These are phyloP conservation scores for Penicillium riverlandense DNA, from an alignment of 495 filamentous ascomycete genomes.

Conservation along the genomic window DNA sequence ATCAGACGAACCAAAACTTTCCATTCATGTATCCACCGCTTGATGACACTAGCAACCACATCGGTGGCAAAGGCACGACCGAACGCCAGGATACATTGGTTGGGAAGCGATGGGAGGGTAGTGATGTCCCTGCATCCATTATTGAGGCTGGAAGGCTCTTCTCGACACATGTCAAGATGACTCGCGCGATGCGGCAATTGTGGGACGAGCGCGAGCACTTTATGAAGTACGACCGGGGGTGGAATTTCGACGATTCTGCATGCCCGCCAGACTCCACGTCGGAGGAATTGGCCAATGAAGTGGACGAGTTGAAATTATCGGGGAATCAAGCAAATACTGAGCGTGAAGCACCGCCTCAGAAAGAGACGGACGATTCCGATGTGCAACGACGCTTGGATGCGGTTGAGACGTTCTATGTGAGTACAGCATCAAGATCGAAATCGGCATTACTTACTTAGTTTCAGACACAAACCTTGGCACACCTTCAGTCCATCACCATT, in stretches of 20 bases:
- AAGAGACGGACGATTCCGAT: conserved; percentile 50
- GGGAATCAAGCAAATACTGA: conserved; percentile 20
- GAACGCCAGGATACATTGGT: conserved; percentile 69
- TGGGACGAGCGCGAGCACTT: conserved; percentile 92
- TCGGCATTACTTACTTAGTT: conserved; percentile 10
- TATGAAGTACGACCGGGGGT: conserved; percentile 85
- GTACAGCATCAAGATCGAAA: conserved; percentile 18
- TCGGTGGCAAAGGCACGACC: conserved; percentile 78
- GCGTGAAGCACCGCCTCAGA: conserved; percentile 28
- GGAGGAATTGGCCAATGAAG: conserved; percentile 18
- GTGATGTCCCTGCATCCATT: conserved; percentile 86
- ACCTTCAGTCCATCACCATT: conserved; percentile 90
- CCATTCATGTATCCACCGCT: conserved; percentile 94
- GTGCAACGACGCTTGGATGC: conserved; percentile 60
- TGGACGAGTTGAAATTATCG: conserved; percentile 22
- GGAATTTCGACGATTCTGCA: conserved; percentile 54
- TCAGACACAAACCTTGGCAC: conserved; percentile 66
- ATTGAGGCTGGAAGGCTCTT: conserved; percentile 94
- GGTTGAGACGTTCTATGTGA: conserved; percentile 80
- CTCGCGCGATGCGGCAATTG: conserved; percentile 80
- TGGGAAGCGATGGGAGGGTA: conserved; percentile 79
- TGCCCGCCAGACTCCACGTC: conserved; percentile 29
- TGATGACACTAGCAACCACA: conserved; percentile 71
- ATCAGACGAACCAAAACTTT: conserved; percentile 98
- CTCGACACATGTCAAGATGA: conserved; percentile 80